Percentiles rank a stretch among this genome's conserved stretches.
phyloP scores from a whole-genome alignment of 2,329 filamentous ascomycete species.

The Alternaria rosae region DNA sequence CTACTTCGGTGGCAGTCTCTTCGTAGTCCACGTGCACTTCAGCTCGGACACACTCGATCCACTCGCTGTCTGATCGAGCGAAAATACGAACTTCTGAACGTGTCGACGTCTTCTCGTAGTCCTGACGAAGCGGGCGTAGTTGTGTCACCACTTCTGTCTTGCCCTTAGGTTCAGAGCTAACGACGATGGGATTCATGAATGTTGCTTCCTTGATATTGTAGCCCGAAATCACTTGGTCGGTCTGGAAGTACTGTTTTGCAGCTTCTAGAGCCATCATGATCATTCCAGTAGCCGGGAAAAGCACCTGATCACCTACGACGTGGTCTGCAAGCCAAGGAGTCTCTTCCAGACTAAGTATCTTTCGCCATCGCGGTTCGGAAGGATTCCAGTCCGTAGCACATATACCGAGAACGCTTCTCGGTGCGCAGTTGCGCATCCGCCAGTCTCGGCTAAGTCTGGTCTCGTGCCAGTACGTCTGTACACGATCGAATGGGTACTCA shows the following conservation, averaged over 20 bases:
- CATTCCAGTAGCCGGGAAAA: slow-evolving; percentile 34
- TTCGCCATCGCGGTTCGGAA: slow-evolving; percentile 51
- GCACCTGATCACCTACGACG: slow-evolving; percentile 14
- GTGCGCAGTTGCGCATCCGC: not conserved
- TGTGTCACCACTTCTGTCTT: not conserved
- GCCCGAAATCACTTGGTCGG: not conserved
- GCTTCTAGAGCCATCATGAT: slow-evolving; percentile 1
- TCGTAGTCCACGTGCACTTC: not conserved
- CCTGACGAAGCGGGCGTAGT: not conserved
- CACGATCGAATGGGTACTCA: slow-evolving; percentile 34
- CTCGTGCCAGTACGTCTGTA: slow-evolving; percentile 30
- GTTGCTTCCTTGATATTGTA: not conserved
- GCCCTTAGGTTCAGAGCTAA: not conserved
- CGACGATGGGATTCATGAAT: not conserved
- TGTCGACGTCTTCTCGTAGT: not conserved
- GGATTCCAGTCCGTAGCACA: slow-evolving; percentile 30
- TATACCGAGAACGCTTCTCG: slow-evolving; percentile 24
- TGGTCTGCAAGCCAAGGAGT: slow-evolving; percentile 27
- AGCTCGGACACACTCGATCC: not conserved
- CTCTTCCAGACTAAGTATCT: slow-evolving; percentile 48
- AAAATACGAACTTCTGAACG: not conserved
- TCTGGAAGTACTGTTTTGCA: not conserved
- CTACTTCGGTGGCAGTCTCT: not conserved
- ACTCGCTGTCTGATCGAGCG: not conserved
- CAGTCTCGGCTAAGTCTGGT: slow-evolving; percentile 15